Conservation (phyloP, 164 flowering plant genomes). For the Piper betle region DNA sequence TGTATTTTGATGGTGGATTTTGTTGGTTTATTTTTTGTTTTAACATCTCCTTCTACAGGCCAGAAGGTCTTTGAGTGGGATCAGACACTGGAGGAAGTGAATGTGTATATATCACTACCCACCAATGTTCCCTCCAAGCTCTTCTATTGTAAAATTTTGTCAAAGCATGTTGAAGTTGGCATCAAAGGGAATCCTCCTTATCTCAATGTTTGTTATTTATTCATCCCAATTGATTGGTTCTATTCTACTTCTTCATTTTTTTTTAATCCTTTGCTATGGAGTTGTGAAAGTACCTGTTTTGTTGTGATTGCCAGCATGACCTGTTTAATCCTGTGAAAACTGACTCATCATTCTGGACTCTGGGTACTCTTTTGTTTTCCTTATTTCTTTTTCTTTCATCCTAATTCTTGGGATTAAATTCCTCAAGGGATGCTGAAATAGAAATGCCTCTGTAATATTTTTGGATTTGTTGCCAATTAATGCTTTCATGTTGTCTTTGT, state of each 20-base stretch:
- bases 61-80: conserved; percentile 95
- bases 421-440: too few relatives aligned
- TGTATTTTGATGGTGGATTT: background rate
- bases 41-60: conserved; percentile 22
- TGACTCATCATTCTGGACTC: conserved; percentile 87
- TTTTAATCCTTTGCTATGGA: too few relatives aligned
- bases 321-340: conserved; percentile 62
- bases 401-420: too few relatives aligned
- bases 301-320: conserved; percentile 52
- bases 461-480: too few relatives aligned
- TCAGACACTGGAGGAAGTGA: conserved; percentile 87
- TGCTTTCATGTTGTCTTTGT: too few relatives aligned
- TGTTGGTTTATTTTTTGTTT: background rate
- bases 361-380: conserved; percentile 29
- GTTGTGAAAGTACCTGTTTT: background rate
- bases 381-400: background rate
- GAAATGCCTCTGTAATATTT: too few relatives aligned
- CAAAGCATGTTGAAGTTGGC: conserved; percentile 78
- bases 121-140: conserved; percentile 59
- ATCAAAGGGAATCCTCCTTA: conserved; percentile 90
- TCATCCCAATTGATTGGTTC: too few relatives aligned
- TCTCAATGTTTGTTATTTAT: conserved; percentile 27
- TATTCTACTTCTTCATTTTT: conserved; percentile 40
- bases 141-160: conserved; percentile 63
- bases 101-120: conserved; percentile 73